phyloP scores from a whole-genome alignment of 208 protist species.

The Leishmania major region DNA sequence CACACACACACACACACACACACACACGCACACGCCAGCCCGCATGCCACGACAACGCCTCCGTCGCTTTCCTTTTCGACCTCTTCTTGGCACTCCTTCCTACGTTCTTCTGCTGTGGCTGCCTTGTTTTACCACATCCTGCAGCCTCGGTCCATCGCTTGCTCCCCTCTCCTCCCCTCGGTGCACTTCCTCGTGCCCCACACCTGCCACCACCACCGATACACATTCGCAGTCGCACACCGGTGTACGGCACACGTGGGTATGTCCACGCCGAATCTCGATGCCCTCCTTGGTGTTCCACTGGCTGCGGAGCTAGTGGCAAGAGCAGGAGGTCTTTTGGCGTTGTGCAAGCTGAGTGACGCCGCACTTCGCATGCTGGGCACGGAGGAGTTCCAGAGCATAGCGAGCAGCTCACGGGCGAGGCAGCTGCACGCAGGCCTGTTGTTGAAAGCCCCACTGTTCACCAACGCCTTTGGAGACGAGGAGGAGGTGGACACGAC shows the following conservation, averaged over 20 bases:
- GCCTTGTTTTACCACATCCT: neutral
- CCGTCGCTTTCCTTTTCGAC: neutral
- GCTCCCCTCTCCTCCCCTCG: neutral
- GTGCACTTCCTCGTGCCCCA: neutral
- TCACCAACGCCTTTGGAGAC: constrained; percentile 63
- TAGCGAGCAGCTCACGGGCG: constrained; percentile 25
- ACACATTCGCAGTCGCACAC: neutral
- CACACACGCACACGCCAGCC: neutral
- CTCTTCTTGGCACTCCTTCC: neutral
- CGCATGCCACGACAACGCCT: no score
- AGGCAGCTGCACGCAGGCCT: constrained; percentile 61
- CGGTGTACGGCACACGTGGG: neutral
- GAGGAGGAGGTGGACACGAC: constrained; percentile 42
- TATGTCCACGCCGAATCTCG: constrained; percentile 58
- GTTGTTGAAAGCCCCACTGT: constrained; percentile 60
- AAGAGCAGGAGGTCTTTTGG: constrained; percentile 57
- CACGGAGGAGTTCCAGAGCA: constrained; percentile 42
- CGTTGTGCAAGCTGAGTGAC: constrained; percentile 63
- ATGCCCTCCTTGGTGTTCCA: constrained; percentile 48
- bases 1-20: no score
- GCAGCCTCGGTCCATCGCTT: neutral
- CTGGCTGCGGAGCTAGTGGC: constrained; percentile 51
- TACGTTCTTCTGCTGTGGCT: neutral
- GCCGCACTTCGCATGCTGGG: constrained; percentile 68
- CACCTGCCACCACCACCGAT: neutral